Conservation (phyloP, 495 filamentous ascomycete genomes). For the Apodospora peruviana region DNA sequence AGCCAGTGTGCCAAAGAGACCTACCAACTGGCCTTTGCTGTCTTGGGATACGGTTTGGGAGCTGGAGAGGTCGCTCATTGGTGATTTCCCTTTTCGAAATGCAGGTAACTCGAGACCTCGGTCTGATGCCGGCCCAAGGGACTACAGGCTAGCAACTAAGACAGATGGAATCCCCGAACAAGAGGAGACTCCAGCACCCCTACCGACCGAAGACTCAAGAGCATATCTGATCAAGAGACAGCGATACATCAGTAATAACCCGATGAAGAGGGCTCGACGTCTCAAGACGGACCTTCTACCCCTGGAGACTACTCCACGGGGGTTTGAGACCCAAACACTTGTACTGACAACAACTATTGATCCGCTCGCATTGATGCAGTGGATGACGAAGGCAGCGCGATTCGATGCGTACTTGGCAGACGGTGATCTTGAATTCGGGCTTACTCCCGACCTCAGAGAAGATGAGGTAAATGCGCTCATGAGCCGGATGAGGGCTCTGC, state of each 20-base stretch:
- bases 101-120: background rate
- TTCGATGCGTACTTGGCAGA: conserved; percentile 12
- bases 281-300: conserved; percentile 40
- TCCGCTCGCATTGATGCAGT: background rate
- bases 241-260: conserved; percentile 22
- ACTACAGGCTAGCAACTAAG: no score
- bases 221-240: conserved; percentile 36
- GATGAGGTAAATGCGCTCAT: background rate
- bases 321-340: conserved; percentile 22
- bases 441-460: background rate
- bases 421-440: conserved; percentile 2
- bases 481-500: no score
- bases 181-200: no score
- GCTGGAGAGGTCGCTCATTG: no score
- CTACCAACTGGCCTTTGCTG: no score
- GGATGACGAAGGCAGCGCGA: background rate
- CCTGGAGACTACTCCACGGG: conserved; percentile 32
- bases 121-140: no score
- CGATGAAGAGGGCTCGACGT: conserved; percentile 25
- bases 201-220: conserved; percentile 33
- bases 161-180: no score
- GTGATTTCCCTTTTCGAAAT: no score
- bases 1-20: no score
- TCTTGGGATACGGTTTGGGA: no score
- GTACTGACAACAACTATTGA: conserved; percentile 14